Evolutionary conservation across 257 asterid genomes (phyloP).

Genomic region (Voacanga thouarsii): DNA sequence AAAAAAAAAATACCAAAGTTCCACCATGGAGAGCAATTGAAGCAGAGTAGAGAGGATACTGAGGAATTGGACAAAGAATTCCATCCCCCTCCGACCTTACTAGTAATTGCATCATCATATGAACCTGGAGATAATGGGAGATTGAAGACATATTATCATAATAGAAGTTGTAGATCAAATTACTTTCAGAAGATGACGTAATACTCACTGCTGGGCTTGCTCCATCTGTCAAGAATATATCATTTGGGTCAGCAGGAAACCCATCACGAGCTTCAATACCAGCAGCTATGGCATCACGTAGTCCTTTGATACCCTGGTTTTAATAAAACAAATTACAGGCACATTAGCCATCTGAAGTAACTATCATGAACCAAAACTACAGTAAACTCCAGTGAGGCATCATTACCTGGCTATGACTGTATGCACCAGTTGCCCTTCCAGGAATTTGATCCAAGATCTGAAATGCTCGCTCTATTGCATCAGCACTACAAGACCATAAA

Average conservation of each 20-base stretch:
- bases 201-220: slow-evolving; percentile 93
- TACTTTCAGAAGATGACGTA: neutral
- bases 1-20: slow-evolving; percentile 83
- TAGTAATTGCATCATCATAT: slow-evolving; percentile 98
- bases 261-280: slow-evolving; percentile 99
- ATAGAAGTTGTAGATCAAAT: neutral
- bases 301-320: slow-evolving; percentile 86
- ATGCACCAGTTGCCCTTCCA: slow-evolving; percentile 99
- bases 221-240: slow-evolving; percentile 96
- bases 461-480: slow-evolving; percentile 85
- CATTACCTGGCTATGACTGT: slow-evolving; percentile 95
- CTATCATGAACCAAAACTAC: neutral
- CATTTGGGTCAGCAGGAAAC: slow-evolving; percentile 84
- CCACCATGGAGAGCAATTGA: slow-evolving; percentile 96
- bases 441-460: slow-evolving; percentile 94
- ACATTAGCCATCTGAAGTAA: slow-evolving; percentile 2
- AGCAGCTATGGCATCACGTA: slow-evolving; percentile 91
- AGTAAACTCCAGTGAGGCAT: slow-evolving; percentile 12
- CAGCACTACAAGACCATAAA: slow-evolving; percentile 53
- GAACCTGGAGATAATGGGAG: slow-evolving; percentile 55
- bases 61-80: slow-evolving; percentile 96
- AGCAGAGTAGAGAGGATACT: slow-evolving; percentile 88
- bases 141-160: neutral
- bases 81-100: slow-evolving; percentile 82
- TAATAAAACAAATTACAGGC: neutral